Evolutionary conservation across 805 yeast species (phyloP).

Genomic region (Sugiyamaella smithiae): DNA sequence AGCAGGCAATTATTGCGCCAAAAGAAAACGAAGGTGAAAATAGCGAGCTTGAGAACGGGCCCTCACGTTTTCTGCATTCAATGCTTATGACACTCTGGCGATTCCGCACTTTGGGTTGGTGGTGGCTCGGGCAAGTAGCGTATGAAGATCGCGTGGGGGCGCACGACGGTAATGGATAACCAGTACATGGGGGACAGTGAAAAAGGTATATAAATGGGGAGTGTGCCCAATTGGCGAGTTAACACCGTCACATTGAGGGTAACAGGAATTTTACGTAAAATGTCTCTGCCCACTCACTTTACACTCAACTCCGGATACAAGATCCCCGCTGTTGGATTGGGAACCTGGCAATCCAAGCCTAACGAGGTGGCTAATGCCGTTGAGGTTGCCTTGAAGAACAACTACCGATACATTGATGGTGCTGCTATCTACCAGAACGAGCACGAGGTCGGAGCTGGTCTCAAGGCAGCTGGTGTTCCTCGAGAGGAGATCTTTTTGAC

Average conservation of each 20-base stretch:
- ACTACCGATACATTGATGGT: slow-evolving; percentile 63
- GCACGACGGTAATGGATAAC: no score
- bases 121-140: not conserved
- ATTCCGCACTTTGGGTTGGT: no score
- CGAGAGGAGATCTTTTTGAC: slow-evolving; percentile 43
- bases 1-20: no score
- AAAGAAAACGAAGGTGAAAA: no score
- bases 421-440: slow-evolving; percentile 59
- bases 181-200: not conserved
- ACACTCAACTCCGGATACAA: slow-evolving; percentile 42
- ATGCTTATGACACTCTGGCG: no score
- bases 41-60: no score
- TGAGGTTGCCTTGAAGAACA: slow-evolving; percentile 46
- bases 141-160: slow-evolving; percentile 2
- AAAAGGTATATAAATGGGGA: not conserved
- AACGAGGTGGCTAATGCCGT: slow-evolving; percentile 34
- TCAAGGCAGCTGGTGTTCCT: slow-evolving; percentile 56
- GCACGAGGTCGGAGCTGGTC: slow-evolving; percentile 50
- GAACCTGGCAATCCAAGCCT: slow-evolving; percentile 46
- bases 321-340: slow-evolving; percentile 55
- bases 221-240: not conserved
- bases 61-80: no score
- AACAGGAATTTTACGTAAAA: not conserved
- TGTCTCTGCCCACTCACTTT: slow-evolving; percentile 8
- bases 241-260: not conserved